A percentile compares a stretch with the other conserved stretches of the same genome.
Evolutionary conservation across 306 rosid species (phyloP).

Genomic region (Geum urbanum): DNA sequence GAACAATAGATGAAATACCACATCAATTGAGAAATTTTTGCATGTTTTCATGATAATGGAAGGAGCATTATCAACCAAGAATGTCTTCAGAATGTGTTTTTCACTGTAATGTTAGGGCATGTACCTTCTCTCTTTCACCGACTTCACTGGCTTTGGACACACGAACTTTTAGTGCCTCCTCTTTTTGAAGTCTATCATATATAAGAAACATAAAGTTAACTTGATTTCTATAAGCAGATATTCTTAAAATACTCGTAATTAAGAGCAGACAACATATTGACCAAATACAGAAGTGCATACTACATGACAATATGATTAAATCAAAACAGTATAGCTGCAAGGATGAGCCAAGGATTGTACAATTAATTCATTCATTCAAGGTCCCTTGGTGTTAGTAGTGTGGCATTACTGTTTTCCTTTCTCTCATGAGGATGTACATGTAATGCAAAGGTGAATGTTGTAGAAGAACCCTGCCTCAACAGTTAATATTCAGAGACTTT

Average conservation of each 20-base stretch:
- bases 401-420: not conserved
- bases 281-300: not conserved
- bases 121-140: constrained; percentile 87
- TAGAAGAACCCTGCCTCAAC: not conserved
- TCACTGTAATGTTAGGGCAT: not conserved
- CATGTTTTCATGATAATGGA: not conserved
- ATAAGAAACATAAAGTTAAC: constrained; percentile 1
- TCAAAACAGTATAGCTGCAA: not conserved
- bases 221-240: constrained; percentile 10
- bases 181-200: constrained; percentile 66
- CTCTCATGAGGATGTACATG: not conserved
- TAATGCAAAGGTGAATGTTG: not conserved
- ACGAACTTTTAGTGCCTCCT: constrained; percentile 91
- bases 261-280: not conserved
- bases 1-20: not conserved
- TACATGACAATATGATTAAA: not conserved
- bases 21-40: not conserved
- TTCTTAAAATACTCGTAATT: constrained; percentile 17
- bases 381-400: not conserved
- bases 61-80: not conserved
- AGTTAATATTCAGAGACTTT: not conserved
- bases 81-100: not conserved
- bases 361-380: not conserved
- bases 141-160: constrained; percentile 63
- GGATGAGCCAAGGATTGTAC: not conserved